Evolutionary conservation across 805 yeast species (phyloP).

Genomic region (Cyberlindnera euphorbiiphila): DNA sequence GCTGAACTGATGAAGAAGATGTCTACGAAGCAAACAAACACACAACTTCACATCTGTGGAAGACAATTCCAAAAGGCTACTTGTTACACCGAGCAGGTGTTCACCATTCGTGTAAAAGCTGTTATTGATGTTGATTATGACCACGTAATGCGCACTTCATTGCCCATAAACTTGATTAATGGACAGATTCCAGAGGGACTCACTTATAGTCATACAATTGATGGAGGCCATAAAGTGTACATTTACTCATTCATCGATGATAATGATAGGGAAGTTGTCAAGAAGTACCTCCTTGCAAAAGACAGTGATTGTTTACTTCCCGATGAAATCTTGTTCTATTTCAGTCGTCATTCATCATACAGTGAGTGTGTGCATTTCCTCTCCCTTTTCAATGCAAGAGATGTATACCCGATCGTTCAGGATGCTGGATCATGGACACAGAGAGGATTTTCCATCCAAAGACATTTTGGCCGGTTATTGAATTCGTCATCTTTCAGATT

Average conservation of each 20-base stretch:
- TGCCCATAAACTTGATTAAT: conserved; percentile 9
- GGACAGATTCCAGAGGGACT: conserved; percentile 15
- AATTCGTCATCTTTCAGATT: conserved; percentile 19
- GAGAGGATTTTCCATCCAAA: conserved; percentile 36
- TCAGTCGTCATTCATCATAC: conserved; percentile 47
- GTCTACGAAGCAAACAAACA: not conserved
- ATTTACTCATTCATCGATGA: conserved; percentile 12
- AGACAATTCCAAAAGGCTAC: no score
- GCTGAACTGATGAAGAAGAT: conserved; percentile 1
- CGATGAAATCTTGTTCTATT: conserved; percentile 34
- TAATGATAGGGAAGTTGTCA: no score
- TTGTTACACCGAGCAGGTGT: no score
- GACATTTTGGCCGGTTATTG: conserved; percentile 39
- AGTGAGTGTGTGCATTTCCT: conserved; percentile 37
- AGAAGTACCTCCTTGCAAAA: conserved; percentile 30
- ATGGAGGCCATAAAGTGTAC: conserved; percentile 26
- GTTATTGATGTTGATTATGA: conserved; percentile 33
- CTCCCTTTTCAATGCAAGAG: conserved; percentile 33
- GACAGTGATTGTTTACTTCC: conserved; percentile 33
- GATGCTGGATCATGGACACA: conserved; percentile 31
- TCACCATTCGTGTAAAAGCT: conserved; percentile 33
- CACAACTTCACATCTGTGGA: conserved; percentile 19
- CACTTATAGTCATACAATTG: conserved; percentile 20
- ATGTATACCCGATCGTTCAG: conserved; percentile 43
- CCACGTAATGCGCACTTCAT: conserved; percentile 5